Conservation (phyloP, 805 yeast species). For the Lipomyces chichibuensis region DNA sequence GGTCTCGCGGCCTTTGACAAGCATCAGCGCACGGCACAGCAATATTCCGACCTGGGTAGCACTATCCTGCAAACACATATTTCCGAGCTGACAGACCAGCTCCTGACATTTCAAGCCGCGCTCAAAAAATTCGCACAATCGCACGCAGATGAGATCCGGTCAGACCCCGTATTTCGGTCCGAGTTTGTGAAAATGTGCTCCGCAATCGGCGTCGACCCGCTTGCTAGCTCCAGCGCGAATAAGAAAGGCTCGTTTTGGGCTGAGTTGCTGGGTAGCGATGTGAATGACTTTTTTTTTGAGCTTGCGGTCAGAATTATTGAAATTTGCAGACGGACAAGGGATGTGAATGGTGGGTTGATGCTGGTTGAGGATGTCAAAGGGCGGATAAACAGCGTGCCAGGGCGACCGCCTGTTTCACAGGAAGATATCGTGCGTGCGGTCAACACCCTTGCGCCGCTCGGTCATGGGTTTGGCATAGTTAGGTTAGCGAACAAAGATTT, state of each 20-base stretch:
- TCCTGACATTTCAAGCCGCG: conserved; percentile 75
- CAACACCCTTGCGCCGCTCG: conserved; percentile 57
- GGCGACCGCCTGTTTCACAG: conserved; percentile 41
- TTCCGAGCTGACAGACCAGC: conserved; percentile 66
- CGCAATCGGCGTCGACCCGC: conserved; percentile 82
- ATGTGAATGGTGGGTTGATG: conserved; percentile 80
- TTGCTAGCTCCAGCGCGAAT: conserved; percentile 46
- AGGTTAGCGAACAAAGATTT: conserved; percentile 59
- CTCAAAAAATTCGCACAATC: conserved; percentile 73
- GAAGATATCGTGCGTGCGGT: conserved; percentile 63
- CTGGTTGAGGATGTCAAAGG: conserved; percentile 58
- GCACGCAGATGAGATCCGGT: conserved; percentile 67
- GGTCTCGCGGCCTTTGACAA: conserved; percentile 55
- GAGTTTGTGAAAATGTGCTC: conserved; percentile 77
- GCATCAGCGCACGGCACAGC: conserved; percentile 45
- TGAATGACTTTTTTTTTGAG: conserved; percentile 63
- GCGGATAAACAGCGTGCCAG: conserved; percentile 33
- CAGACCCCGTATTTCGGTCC: conserved; percentile 64
- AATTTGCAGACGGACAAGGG: conserved; percentile 67
- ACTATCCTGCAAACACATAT: conserved; percentile 57
- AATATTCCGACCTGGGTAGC: conserved; percentile 57
- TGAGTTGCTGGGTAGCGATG: conserved; percentile 43
- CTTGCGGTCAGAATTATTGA: conserved; percentile 76
- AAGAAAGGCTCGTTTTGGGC: conserved; percentile 45
- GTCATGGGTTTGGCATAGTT: conserved; percentile 71